phyloP scores from a whole-genome alignment of 2,329 filamentous ascomycete genomes.

The Pseudocercospora musae region DNA sequence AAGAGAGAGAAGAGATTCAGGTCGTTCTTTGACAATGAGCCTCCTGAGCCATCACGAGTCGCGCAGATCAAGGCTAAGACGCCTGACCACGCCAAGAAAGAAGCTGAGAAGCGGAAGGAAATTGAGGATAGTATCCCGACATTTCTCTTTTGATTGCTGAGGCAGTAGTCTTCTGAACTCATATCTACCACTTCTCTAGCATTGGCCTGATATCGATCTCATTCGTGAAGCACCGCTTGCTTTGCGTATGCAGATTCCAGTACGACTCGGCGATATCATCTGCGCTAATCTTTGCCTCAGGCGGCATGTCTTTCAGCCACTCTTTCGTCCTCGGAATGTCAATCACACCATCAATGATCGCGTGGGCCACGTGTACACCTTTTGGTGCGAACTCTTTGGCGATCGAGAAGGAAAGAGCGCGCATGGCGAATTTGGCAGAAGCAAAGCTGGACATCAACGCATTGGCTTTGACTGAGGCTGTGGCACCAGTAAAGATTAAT shows the following conservation, averaged over 20 bases:
- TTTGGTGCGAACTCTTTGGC: conserved; percentile 80
- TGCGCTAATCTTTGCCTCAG: conserved; percentile 68
- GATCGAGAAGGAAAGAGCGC: conserved; percentile 70
- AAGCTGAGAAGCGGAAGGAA: conserved; percentile 27
- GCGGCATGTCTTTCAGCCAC: conserved; percentile 53
- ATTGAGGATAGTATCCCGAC: conserved; percentile 41
- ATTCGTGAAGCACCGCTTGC: conserved; percentile 72
- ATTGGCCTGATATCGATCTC: conserved; percentile 78
- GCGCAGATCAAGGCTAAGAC: conserved; percentile 28
- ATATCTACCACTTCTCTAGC: conserved; percentile 74
- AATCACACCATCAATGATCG: conserved; percentile 74
- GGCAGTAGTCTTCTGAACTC: neutral
- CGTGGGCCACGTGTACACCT: conserved; percentile 79
- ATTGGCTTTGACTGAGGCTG: conserved; percentile 71
- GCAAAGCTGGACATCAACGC: conserved; percentile 70
- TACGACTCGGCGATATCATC: conserved; percentile 87
- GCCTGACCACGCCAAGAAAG: conserved; percentile 4
- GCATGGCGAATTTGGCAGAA: conserved; percentile 73
- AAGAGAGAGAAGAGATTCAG: neutral
- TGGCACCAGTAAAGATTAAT: conserved; percentile 83
- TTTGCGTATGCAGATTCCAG: conserved; percentile 80
- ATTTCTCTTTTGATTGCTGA: conserved; percentile 39
- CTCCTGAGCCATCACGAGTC: neutral
- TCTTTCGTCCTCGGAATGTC: conserved; percentile 70
- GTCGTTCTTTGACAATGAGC: neutral